Conservation (phyloP, 208 protist genomes). For the Trypanosoma avium region DNA sequence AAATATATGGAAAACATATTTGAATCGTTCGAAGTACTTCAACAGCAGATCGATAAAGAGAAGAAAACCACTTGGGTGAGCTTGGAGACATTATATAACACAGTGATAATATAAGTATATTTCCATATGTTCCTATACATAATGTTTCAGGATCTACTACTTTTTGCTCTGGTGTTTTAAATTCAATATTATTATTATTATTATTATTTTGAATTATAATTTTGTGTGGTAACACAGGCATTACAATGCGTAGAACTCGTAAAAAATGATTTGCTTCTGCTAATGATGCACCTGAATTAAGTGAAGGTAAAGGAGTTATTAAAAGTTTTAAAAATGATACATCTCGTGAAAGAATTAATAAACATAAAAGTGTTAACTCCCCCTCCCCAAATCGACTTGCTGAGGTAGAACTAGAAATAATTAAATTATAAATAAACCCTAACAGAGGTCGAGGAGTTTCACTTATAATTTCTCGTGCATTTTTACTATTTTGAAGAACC, state of each 20-base stretch:
- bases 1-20: neutral
- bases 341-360: conserved; percentile 15
- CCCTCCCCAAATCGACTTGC: conserved; percentile 19
- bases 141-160: conserved; percentile 1
- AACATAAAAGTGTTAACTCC: conserved; percentile 21
- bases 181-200: neutral
- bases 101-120: conserved; percentile 23
- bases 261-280: conserved; percentile 15
- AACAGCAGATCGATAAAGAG: conserved; percentile 17
- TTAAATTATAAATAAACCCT: conserved; percentile 13
- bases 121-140: conserved; percentile 15
- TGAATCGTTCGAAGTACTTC: conserved; percentile 24
- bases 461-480: conserved; percentile 1
- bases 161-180: neutral
- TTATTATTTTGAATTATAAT: neutral
- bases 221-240: conserved; percentile 21
- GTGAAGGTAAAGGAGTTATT: conserved; percentile 1
- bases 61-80: conserved; percentile 13
- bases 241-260: conserved; percentile 1
- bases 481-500: conserved; percentile 9
- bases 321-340: conserved; percentile 15
- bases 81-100: conserved; percentile 24
- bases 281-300: neutral
- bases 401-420: conserved; percentile 4
- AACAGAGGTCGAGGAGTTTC: neutral